Percentiles rank a stretch among this genome's conserved stretches.
These are phyloP conservation scores for Fagus crenata DNA, from an alignment of 306 rosid genomes.

Conservation along the genomic window DNA sequence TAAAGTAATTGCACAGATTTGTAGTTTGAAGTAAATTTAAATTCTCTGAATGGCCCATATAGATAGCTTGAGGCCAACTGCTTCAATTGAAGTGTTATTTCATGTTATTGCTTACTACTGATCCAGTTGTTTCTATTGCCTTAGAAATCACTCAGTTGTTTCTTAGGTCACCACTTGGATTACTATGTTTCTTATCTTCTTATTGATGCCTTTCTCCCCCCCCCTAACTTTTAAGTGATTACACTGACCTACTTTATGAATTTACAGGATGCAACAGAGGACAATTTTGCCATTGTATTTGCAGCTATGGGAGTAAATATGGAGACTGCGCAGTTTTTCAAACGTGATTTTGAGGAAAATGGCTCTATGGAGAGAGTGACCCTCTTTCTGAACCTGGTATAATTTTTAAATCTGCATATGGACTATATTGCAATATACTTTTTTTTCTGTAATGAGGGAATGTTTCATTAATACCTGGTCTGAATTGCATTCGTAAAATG, in stretches of 20 bases:
- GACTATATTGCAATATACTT: neutral
- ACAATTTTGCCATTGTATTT: constrained; percentile 98
- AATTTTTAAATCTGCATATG: constrained; percentile 17
- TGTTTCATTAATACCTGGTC: constrained; percentile 8
- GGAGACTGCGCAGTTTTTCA: constrained; percentile 99
- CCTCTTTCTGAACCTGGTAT: constrained; percentile 95
- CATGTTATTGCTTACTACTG: constrained; percentile 16
- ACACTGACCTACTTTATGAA: constrained; percentile 30
- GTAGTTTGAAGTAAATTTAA: neutral
- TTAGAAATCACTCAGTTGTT: neutral
- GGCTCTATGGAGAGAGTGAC: constrained; percentile 99
- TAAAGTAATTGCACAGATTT: neutral
- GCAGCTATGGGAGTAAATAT: constrained; percentile 99
- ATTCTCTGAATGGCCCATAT: constrained; percentile 4
- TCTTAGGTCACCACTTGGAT: neutral
- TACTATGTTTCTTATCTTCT: neutral
- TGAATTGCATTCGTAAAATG: constrained; percentile 15
- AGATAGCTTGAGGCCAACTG: neutral
- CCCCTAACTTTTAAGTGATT: constrained; percentile 4
- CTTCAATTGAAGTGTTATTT: constrained; percentile 15
- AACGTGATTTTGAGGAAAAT: constrained; percentile 99
- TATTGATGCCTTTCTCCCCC: neutral
- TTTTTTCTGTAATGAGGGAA: constrained; percentile 7
- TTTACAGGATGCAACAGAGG: constrained; percentile 74
- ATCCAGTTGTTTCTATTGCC: constrained; percentile 20